Conservation (phyloP, 176 grass and related monocot species). For the Triticum timopheevii region DNA sequence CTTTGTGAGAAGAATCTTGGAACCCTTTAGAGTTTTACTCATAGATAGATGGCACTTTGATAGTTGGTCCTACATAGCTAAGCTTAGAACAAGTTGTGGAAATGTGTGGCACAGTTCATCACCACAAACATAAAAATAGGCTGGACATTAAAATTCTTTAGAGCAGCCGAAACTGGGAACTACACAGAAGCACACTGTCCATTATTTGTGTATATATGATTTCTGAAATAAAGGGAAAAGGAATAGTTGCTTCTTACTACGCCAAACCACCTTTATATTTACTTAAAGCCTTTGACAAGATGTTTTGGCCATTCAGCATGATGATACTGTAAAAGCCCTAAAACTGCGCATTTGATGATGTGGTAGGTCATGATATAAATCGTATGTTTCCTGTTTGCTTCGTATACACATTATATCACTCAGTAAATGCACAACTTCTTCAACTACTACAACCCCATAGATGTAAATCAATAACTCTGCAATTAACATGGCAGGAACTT, state of each 20-base stretch:
- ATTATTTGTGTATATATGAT: neutral
- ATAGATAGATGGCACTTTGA: neutral
- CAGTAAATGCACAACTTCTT: conserved; percentile 21
- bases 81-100: conserved; percentile 3
- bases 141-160: conserved; percentile 1
- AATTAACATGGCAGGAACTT: conserved; percentile 22
- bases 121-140: neutral
- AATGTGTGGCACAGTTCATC: neutral
- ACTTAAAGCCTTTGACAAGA: neutral
- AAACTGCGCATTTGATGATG: neutral
- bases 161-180: neutral
- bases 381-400: neutral
- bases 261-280: neutral
- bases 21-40: neutral
- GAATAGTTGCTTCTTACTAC: neutral
- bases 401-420: neutral
- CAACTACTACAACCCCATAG: neutral
- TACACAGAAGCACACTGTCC: neutral
- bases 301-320: neutral
- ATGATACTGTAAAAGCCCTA: neutral
- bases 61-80: neutral
- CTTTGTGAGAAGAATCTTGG: neutral
- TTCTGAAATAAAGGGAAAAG: conserved; percentile 12
- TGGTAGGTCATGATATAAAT: neutral
- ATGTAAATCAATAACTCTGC: neutral